phyloP scores from a whole-genome alignment of 768 basidiomycete species.

The Auriscalpium microsporum region DNA sequence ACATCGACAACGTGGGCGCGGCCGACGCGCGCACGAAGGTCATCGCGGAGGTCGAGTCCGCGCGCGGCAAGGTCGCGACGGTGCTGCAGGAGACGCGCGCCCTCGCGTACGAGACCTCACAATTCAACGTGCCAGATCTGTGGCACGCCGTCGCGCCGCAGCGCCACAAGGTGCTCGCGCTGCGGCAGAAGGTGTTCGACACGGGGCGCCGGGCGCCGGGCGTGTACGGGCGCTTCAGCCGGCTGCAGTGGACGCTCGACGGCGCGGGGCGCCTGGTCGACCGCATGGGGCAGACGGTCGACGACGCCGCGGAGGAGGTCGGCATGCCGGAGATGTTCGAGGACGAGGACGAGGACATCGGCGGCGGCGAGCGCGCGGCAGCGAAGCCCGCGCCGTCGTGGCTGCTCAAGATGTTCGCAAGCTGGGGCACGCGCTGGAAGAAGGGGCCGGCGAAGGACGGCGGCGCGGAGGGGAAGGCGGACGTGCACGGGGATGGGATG shows the following conservation, averaged over 20 bases:
- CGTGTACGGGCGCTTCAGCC: conserved; percentile 52
- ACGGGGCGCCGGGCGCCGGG: conserved; percentile 46
- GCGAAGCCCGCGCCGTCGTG: conserved; percentile 54
- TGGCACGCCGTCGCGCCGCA: conserved; percentile 58
- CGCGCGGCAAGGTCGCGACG: conserved; percentile 41
- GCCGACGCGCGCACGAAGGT: conserved; percentile 40
- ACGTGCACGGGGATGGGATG: neutral
- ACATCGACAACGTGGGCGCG: conserved; percentile 37
- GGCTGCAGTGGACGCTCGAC: conserved; percentile 64
- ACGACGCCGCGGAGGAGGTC: conserved; percentile 67
- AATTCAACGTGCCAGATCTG: conserved; percentile 55
- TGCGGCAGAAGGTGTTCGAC: conserved; percentile 65
- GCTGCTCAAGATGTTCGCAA: conserved; percentile 68
- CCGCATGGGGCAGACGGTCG: conserved; percentile 60
- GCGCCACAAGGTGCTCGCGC: conserved; percentile 51
- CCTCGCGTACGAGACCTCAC: conserved; percentile 63
- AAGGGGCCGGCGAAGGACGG: conserved; percentile 3
- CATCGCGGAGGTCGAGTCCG: conserved; percentile 43
- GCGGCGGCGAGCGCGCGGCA: conserved; percentile 46
- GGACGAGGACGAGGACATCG: conserved; percentile 33
- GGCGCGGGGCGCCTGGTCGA: conserved; percentile 58
- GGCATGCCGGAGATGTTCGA: conserved; percentile 22
- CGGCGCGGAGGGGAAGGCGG: conserved; percentile 3
- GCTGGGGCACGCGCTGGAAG: conserved; percentile 60
- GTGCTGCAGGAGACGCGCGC: conserved; percentile 55